Evolutionary conservation across 1,284 basidiomycete species (phyloP).

Genomic region (Hemileccinum hortonii): DNA sequence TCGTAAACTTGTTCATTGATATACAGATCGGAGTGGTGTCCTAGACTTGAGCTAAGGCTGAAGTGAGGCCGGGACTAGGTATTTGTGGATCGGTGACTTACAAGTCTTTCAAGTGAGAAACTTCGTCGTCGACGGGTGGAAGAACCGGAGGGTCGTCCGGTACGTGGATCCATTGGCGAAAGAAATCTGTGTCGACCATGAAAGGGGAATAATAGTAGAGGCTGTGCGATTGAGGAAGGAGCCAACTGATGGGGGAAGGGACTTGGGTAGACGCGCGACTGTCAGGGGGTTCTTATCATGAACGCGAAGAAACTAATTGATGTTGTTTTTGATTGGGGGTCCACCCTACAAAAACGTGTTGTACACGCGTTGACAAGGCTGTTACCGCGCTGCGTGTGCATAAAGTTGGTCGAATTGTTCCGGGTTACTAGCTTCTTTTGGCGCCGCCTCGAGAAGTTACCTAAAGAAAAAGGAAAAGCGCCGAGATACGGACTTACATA

Average conservation of each 20-base stretch:
- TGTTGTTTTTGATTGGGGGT: conserved; percentile 36
- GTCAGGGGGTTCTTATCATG: conserved; percentile 31
- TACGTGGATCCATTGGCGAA: conserved; percentile 22
- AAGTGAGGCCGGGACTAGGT: conserved; percentile 11
- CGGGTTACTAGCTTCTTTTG: conserved; percentile 23
- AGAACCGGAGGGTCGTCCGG: conserved; percentile 21
- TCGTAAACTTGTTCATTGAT: not conserved
- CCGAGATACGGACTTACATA: conserved; percentile 4
- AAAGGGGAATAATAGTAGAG: not conserved
- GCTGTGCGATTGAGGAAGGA: not conserved
- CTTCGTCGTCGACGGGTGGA: conserved; percentile 28
- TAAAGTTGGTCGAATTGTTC: conserved; percentile 22
- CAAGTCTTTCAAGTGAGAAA: conserved; percentile 19
- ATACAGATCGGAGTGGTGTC: not conserved
- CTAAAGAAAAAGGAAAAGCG: conserved; percentile 9
- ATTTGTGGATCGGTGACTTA: conserved; percentile 14
- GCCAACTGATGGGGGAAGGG: not conserved
- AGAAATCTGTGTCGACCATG: conserved; percentile 19
- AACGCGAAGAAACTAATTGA: conserved; percentile 23
- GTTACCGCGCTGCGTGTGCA: conserved; percentile 27
- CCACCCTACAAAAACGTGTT: conserved; percentile 41
- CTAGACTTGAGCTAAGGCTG: conserved; percentile 11
- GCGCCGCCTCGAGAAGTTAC: conserved; percentile 21
- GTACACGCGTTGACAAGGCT: conserved; percentile 34
- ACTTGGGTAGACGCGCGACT: conserved; percentile 11